A percentile compares a stretch with the other conserved stretches of the same genome.
These are phyloP conservation scores for Lentinula detonsa DNA, from an alignment of 768 basidiomycete species.

Conservation along the genomic window DNA sequence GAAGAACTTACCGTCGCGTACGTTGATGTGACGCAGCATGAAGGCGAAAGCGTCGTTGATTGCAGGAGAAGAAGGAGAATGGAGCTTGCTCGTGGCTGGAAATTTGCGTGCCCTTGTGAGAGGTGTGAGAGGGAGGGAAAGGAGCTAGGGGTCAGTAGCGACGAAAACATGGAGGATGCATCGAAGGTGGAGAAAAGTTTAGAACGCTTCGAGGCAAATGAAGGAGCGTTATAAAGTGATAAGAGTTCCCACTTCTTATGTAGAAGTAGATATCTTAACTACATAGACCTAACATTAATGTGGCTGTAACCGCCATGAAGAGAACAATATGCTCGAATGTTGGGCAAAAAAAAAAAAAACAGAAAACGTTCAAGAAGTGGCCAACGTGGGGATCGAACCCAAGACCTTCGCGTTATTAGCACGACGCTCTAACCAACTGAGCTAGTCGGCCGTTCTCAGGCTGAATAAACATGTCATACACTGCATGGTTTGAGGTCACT, in stretches of 20 bases:
- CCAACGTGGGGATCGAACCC: slow-evolving; percentile 79
- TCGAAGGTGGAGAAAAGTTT: slow-evolving; percentile 38
- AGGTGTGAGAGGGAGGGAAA: slow-evolving; percentile 55
- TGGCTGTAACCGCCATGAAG: too few relatives aligned
- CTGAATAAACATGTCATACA: too few relatives aligned
- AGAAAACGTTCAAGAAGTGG: slow-evolving; percentile 26
- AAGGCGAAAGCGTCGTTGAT: slow-evolving; percentile 45
- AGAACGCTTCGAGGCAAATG: slow-evolving; percentile 17
- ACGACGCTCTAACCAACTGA: slow-evolving; percentile 94
- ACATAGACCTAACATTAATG: too few relatives aligned
- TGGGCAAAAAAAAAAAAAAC: neutral
- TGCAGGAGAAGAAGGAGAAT: slow-evolving; percentile 60
- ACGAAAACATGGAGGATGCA: slow-evolving; percentile 39
- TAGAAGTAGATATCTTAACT: too few relatives aligned
- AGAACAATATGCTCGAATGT: too few relatives aligned
- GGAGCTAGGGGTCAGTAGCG: slow-evolving; percentile 23
- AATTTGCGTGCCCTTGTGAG: slow-evolving; percentile 68
- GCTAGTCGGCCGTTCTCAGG: slow-evolving; percentile 88
- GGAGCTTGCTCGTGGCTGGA: slow-evolving; percentile 79
- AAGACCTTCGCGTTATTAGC: slow-evolving; percentile 76
- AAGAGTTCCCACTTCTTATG: neutral
- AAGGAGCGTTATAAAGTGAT: neutral
- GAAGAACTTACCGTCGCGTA: slow-evolving; percentile 74
- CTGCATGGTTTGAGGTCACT: too few relatives aligned
- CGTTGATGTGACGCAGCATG: slow-evolving; percentile 57